Evolutionary conservation across 108 stramenopile genomes (phyloP), one percentile per base, ranked within the genome.

Genomic region (Skeletonema costatum): DNA sequence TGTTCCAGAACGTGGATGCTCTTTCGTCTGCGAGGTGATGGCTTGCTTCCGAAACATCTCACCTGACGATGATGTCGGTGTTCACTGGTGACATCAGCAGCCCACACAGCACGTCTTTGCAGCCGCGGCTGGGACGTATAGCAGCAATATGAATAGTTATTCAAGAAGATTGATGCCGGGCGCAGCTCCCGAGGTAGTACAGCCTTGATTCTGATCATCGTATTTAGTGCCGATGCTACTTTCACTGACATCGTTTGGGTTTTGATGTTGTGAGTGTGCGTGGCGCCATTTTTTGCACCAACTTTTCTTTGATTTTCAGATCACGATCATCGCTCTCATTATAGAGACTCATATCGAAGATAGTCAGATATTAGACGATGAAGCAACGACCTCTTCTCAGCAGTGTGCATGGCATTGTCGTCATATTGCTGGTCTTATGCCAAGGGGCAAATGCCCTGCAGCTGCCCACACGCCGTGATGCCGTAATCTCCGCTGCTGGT

Each of bases 1-100:
- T 75, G 70, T 44, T 75, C 71, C 8, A 51, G 70, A 29, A 75
- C 74, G 19, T 71, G 63, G 41, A 71, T 75, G 25, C 29, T 50
- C 4, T 56, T 25, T 56, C 53, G 25, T 56, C 44, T 42, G 14
- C 41, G 60, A 59, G 68, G 19, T 71, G 60, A 39, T 56, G 53
- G 53, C 53, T 56, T 56, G 25, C 53, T 56, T 9, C 53, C 53
- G 25, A 56, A 56, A 29, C 25, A 56, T 56, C 25, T 56, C 25
- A 5, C 8, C 9, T 56, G 53, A 56, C 7, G 53, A 51, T 51
- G 46, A 48, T 48, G 13, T n/a, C 36, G 6, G 36, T 36, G 6
- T 41, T 10, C 39, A 41, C 39, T 46, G 16, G 44, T n/a, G 44
- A n/a, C 44, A 25, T 25, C 25, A n/a, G 44, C 3, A 46, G 44